Base-by-base conservation (phyloP, 2,329 filamentous ascomycete genomes). In the Fusarium pseudograminearum region DNA sequence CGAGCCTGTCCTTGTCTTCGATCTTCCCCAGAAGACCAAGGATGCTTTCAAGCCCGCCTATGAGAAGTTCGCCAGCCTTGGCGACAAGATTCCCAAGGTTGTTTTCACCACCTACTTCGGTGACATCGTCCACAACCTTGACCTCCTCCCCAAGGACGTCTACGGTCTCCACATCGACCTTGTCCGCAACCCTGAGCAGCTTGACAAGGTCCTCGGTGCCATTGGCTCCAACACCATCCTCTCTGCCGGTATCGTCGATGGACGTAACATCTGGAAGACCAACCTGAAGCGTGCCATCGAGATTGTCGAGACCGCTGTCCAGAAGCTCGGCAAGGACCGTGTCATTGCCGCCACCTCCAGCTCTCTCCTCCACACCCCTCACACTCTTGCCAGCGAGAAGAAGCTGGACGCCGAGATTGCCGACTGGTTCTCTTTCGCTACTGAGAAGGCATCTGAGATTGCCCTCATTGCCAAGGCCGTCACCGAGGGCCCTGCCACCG, bases 181-280 rank as follows among this genome's bases (percentile, higher is more conserved):
- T 74, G 96, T 98, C 83, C 94, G 96, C 82, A 95, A 98, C 89
- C 96, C 96, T 58, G 95, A 98, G 88, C 96, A 99, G 87, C 91
- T 99, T 71, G 90, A 96, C 68, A 89, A 91, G 73, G 93, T 99
- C 77, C 82, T 93, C 75, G 87, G 85, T 78, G 91, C 94, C 78
- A 90, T 99, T 72, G 94, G 93, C 81, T 84, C 93, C 80, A 93
- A 94, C 82, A 97, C 97, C 80, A 83, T 94, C 75, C 91, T 99
- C 73, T 99, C 96, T 73, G 92, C 90, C 72, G 96, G 96, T 93
- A 92, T 99, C 76, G 96, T 99, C 74, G 94, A 99, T 78, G 96
- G 96, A 78, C 94, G 96, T 79, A 99, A 99, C 89, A 98, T 99
- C 88, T 99, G 96, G 96, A 99, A 99, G 93, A 98, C 94, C 85